Base-by-base conservation (phyloP, 257 asterid genomes). In the Ilex asprella region DNA sequence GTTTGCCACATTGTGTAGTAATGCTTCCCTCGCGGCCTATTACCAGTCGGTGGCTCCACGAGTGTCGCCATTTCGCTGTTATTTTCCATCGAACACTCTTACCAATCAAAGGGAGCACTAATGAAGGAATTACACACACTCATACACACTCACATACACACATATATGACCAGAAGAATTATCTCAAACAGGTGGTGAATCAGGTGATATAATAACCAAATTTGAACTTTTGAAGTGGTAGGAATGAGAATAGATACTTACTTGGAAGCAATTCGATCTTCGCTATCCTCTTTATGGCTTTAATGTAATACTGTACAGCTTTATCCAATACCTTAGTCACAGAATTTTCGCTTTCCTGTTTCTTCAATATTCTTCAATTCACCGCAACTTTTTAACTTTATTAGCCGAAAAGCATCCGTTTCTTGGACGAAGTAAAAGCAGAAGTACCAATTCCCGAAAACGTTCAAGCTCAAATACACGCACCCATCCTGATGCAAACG, bases 1-100 rank as follows among this genome's bases (percentile, higher is more conserved):
- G 80, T 74, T 56, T 78, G 83, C 80, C 83, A 73, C 75, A 78
- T 62, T 55, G 73, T 71, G 71, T 74, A 78, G 43, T 58, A 68
- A 54, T 78, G 80, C 61, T 78, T 78, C 65, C 76, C 83, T 52
- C 60, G 67, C 30, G 73, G 69, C 70, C 69, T 62, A 63, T 64
- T 70, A 30, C 79, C 80, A 60, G 47, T 68, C 7, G 71, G 69
- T 41, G 75, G 71, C 70, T 74, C 80, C 71, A 56, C 70, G 56
- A 61, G 30, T 32, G 70, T 71, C 14, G 73, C 83, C 83, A 74
- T 78, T 49, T 50, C 72, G 21, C 75, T 43, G 70, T 55, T 49
- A 64, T 32, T 58, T 68, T 65, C 35, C 64, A 61, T 56, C 31
- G 57, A 35, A 27, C n/a, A 65, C 39, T 15, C n/a, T 16, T 15